phyloP scores from a whole-genome alignment of 2,329 filamentous ascomycete species.

The Raffaelea albimanens region DNA sequence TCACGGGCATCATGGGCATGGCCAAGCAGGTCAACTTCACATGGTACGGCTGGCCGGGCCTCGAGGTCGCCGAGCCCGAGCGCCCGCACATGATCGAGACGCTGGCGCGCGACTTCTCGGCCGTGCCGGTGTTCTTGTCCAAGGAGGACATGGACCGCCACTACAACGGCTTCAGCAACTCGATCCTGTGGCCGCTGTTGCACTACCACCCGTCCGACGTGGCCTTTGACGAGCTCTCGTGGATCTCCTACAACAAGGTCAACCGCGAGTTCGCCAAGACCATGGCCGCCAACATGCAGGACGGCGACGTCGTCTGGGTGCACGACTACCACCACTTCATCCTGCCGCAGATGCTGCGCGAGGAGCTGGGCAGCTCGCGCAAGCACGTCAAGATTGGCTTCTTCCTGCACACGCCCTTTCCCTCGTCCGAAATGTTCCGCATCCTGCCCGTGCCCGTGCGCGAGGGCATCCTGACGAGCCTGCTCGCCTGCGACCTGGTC shows the following conservation, averaged over 20 bases:
- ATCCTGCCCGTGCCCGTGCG: conserved; percentile 91
- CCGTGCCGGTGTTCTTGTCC: conserved; percentile 85
- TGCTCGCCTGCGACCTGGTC: conserved; percentile 88
- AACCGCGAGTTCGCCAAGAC: conserved; percentile 87
- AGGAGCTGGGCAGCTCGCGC: conserved; percentile 70
- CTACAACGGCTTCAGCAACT: conserved; percentile 98
- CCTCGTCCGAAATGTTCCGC: conserved; percentile 92
- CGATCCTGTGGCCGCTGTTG: conserved; percentile 96
- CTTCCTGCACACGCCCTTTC: conserved; percentile 96
- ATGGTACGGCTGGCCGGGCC: conserved; percentile 97
- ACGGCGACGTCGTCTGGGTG: conserved; percentile 94
- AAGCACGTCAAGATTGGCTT: conserved; percentile 97
- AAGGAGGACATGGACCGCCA: conserved; percentile 90
- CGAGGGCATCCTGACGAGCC: conserved; percentile 75
- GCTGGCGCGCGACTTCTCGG: conserved; percentile 78
- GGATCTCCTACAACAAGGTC: conserved; percentile 86
- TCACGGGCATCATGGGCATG: conserved; percentile 84
- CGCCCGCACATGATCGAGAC: conserved; percentile 63
- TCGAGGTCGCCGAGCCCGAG: conserved; percentile 83
- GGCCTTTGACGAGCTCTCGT: conserved; percentile 90
- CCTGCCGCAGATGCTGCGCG: conserved; percentile 86
- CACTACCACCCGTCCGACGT: conserved; percentile 99
- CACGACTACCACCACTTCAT: conserved; percentile 99
- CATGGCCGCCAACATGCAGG: conserved; percentile 77
- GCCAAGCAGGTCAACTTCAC: conserved; percentile 90